phyloP scores from a whole-genome alignment of 768 basidiomycete species.

The Sistotremastrum niveocremeum region DNA sequence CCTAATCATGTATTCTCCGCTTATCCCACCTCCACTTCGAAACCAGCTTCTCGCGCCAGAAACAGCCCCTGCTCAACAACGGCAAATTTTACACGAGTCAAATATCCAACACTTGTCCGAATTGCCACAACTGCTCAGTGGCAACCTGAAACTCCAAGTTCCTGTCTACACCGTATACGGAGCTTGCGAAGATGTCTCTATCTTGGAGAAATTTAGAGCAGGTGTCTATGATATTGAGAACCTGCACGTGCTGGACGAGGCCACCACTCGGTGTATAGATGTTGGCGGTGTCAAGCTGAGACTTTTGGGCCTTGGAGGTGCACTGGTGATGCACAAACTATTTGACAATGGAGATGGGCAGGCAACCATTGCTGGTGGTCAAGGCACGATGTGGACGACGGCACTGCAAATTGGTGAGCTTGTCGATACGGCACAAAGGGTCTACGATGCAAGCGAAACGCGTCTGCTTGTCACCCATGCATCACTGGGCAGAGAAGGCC shows the following conservation, averaged over 20 bases:
- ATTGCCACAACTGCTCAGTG: constrained; percentile 82
- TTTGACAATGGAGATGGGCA: constrained; percentile 89
- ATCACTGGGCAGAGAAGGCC: constrained; percentile 83
- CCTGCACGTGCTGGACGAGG: constrained; percentile 86
- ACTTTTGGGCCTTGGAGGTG: constrained; percentile 91
- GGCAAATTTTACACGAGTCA: constrained; percentile 37
- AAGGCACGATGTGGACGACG: constrained; percentile 98
- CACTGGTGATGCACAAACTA: constrained; percentile 88
- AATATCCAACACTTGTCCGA: constrained; percentile 78
- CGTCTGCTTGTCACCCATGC: constrained; percentile 88
- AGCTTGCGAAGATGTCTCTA: constrained; percentile 87
- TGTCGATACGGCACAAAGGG: constrained; percentile 91
- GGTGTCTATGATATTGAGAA: constrained; percentile 78
- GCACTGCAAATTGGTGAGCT: constrained; percentile 96
- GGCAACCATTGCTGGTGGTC: constrained; percentile 96
- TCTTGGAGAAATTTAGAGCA: constrained; percentile 87
- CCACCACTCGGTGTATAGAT: constrained; percentile 83
- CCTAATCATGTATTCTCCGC: constrained; percentile 90
- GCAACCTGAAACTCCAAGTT: constrained; percentile 79
- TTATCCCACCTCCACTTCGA: constrained; percentile 75
- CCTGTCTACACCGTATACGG: constrained; percentile 97
- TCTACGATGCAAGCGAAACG: constrained; percentile 86
- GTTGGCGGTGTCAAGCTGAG: constrained; percentile 89
- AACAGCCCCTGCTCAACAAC: constrained; percentile 52
- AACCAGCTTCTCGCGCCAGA: constrained; percentile 63